These are phyloP conservation scores for Candida glaebosa DNA, from an alignment of 805 yeast genomes.

Conservation along the genomic window DNA sequence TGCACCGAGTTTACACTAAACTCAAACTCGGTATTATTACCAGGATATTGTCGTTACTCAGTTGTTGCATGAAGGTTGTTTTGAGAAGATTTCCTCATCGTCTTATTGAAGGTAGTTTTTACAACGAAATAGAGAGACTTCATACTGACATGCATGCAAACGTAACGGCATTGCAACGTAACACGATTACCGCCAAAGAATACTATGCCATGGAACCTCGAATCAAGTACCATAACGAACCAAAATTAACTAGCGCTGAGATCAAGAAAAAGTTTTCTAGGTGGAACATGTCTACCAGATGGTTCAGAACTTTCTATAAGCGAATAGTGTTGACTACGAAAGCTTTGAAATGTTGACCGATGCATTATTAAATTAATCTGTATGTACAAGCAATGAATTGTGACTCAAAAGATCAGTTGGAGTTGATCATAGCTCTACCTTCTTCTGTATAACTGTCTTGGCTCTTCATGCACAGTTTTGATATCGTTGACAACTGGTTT, in stretches of 20 bases:
- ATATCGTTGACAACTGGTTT: constrained; percentile 26
- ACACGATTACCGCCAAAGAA: neutral
- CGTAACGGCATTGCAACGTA: neutral
- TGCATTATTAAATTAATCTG: neutral
- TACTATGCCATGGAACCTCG: neutral
- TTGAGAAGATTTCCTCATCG: neutral
- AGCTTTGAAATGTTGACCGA: neutral
- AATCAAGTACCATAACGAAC: too few relatives aligned
- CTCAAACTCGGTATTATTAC: neutral
- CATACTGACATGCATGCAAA: neutral
- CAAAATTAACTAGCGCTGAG: too few relatives aligned
- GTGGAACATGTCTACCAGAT: too few relatives aligned
- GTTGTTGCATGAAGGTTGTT: neutral
- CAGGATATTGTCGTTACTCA: neutral
- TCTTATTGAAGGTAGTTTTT: neutral
- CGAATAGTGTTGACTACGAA: neutral
- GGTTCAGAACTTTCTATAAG: neutral
- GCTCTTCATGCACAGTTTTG: constrained; percentile 29
- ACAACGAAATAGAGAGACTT: neutral
- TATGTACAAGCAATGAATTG: neutral
- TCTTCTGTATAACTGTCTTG: constrained; percentile 28
- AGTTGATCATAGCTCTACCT: too few relatives aligned
- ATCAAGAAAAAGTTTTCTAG: too few relatives aligned
- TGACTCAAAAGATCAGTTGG: too few relatives aligned
- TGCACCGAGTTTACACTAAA: neutral